Evolutionary conservation across 345 rosid genomes (phyloP).

Genomic region (Trapa bicornis): DNA sequence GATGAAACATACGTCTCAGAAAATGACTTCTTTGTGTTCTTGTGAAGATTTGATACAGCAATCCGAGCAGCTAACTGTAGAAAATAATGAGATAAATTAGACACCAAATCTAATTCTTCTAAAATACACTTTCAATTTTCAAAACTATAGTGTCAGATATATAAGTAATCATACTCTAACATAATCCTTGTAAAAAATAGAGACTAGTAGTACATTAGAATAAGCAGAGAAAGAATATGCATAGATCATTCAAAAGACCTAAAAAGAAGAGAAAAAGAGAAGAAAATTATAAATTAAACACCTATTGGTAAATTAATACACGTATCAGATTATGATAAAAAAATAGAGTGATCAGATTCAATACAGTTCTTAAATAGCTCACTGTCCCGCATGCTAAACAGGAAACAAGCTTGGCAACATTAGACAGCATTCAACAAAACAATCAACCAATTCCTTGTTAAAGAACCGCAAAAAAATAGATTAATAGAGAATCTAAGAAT

Average conservation of each 20-base stretch:
- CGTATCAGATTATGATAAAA: no score
- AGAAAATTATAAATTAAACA: no score
- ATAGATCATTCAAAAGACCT: no score
- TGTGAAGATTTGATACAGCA: slow-evolving; percentile 92
- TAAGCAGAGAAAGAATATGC: no score
- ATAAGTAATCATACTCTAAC: no score
- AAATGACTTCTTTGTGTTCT: slow-evolving; percentile 84
- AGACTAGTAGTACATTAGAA: no score
- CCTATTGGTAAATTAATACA: no score
- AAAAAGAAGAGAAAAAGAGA: no score
- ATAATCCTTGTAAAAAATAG: no score
- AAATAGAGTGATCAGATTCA: no score
- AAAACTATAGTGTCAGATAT: no score
- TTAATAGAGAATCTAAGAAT: neutral
- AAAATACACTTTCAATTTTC: neutral
- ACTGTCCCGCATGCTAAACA: neutral
- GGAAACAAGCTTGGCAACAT: neutral
- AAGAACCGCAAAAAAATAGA: neutral
- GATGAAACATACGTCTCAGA: slow-evolving; percentile 80
- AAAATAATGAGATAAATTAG: neutral
- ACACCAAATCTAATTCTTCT: neutral
- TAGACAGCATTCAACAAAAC: neutral
- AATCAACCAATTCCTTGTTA: no score
- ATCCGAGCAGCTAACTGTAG: slow-evolving; percentile 94
- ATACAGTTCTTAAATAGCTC: neutral